A percentile compares a stretch with the other conserved stretches of the same genome.
phyloP scores from a whole-genome alignment of 805 yeast species.

The Nakazawaea pomicola region DNA sequence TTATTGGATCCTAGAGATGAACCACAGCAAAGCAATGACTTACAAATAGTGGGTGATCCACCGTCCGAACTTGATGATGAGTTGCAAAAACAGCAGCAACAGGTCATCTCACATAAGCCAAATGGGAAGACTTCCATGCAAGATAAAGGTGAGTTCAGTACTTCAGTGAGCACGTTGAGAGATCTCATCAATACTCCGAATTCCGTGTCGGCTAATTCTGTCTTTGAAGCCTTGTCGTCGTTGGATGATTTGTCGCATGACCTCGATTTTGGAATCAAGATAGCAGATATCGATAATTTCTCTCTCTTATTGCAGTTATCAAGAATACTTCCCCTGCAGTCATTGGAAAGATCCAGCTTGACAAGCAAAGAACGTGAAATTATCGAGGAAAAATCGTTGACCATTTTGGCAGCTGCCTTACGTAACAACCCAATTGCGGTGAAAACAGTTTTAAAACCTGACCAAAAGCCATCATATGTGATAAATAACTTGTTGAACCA shows the following conservation, averaged over 20 bases:
- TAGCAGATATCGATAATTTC: slow-evolving; percentile 32
- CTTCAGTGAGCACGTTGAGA: not conserved
- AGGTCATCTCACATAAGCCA: slow-evolving; percentile 7
- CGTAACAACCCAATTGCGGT: slow-evolving; percentile 70
- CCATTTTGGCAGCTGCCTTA: slow-evolving; percentile 61
- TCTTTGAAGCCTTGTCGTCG: slow-evolving; percentile 31
- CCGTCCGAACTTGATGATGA: slow-evolving; percentile 14
- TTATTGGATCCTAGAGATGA: slow-evolving; percentile 29
- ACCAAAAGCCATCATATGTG: slow-evolving; percentile 13
- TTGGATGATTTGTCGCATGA: slow-evolving; percentile 65
- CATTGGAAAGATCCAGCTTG: slow-evolving; percentile 8
- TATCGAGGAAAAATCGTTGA: slow-evolving; percentile 48
- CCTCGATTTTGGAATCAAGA: slow-evolving; percentile 51
- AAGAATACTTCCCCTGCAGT: slow-evolving; percentile 19
- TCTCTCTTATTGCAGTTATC: slow-evolving; percentile 25
- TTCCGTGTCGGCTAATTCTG: not conserved
- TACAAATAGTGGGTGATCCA: slow-evolving; percentile 15
- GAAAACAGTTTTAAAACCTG: slow-evolving; percentile 24
- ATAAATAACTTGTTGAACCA: not conserved
- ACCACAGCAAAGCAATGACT: slow-evolving; percentile 12
- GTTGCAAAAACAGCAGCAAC: not conserved
- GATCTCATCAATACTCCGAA: not conserved
- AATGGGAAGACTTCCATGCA: not conserved
- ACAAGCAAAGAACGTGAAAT: slow-evolving; percentile 12
- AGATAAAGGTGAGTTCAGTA: slow-evolving; percentile 6